Percentiles rank a stretch among this genome's conserved stretches.
These are phyloP conservation scores for Sarcodon sp. DNA, from an alignment of 768 basidiomycete species.

Conservation along the genomic window DNA sequence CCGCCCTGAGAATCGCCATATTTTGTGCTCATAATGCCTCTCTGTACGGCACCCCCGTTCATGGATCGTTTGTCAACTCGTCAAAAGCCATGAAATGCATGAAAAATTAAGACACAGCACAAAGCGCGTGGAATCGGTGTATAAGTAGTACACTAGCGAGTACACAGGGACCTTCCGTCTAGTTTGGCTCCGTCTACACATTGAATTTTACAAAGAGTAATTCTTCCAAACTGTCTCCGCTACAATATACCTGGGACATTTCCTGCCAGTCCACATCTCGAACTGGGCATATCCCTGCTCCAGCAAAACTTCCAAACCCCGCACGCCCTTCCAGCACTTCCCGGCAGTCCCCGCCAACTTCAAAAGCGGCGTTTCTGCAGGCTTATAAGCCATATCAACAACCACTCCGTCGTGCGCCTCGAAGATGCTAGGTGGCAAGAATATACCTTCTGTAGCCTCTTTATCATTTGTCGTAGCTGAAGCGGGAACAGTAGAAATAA, in stretches of 20 bases:
- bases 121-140: too few relatives aligned
- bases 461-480: slow-evolving; percentile 34
- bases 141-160: too few relatives aligned
- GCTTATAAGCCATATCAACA: slow-evolving; percentile 93
- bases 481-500: slow-evolving; percentile 85
- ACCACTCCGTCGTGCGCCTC: slow-evolving; percentile 45
- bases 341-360: slow-evolving; percentile 40
- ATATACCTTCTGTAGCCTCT: slow-evolving; percentile 20
- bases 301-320: slow-evolving; percentile 73
- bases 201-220: slow-evolving; percentile 17
- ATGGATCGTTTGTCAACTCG: too few relatives aligned
- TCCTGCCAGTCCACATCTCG: slow-evolving; percentile 65
- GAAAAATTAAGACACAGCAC: too few relatives aligned
- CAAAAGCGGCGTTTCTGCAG: slow-evolving; percentile 73
- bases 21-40: too few relatives aligned
- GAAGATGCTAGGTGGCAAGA: slow-evolving; percentile 47
- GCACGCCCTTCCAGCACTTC: slow-evolving; percentile 54
- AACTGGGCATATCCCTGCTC: slow-evolving; percentile 87
- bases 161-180: too few relatives aligned
- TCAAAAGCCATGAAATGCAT: too few relatives aligned
- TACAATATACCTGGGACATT: slow-evolving; percentile 37
- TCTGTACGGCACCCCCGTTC: too few relatives aligned
- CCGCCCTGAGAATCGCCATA: too few relatives aligned
- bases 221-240: slow-evolving; percentile 32
- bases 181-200: too few relatives aligned